Evolutionary conservation across 169 alveolate species (phyloP).

Genomic region (Babesia sp.): DNA sequence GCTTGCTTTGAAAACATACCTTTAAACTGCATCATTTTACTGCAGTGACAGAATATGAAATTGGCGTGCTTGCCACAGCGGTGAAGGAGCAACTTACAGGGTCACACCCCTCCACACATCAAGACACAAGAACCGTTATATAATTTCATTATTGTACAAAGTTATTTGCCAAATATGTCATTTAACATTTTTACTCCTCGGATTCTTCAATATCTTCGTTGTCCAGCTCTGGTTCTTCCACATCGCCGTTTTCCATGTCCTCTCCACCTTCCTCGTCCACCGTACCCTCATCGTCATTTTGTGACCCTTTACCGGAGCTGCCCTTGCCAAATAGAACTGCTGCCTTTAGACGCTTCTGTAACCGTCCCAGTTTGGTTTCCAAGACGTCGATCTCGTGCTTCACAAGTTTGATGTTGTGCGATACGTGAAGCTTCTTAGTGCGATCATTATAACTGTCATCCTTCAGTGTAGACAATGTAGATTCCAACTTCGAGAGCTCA

Average conservation of each 20-base stretch:
- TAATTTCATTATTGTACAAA: neutral
- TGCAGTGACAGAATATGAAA: neutral
- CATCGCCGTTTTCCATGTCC: conserved; percentile 5
- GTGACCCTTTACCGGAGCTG: neutral
- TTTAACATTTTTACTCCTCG: neutral
- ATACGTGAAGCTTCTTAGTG: conserved; percentile 40
- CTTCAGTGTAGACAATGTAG: neutral
- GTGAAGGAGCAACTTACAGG: neutral
- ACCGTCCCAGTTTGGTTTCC: conserved; percentile 41
- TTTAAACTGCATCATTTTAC: conserved; percentile 2
- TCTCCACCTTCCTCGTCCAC: conserved; percentile 12
- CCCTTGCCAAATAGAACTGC: conserved; percentile 44
- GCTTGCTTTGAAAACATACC: neutral
- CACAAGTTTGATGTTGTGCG: conserved; percentile 63
- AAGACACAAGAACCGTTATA: neutral
- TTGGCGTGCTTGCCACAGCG: neutral
- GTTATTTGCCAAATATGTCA: neutral
- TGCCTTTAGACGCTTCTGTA: conserved; percentile 50
- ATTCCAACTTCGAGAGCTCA: conserved; percentile 9
- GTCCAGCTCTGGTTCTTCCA: conserved; percentile 1
- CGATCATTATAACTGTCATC: conserved; percentile 18
- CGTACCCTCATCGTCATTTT: conserved; percentile 4
- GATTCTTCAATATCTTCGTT: conserved; percentile 26
- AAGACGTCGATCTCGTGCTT: conserved; percentile 49
- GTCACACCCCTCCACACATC: neutral